Conservation (phyloP, 805 yeast genomes). For the Yueomyces sp. region DNA sequence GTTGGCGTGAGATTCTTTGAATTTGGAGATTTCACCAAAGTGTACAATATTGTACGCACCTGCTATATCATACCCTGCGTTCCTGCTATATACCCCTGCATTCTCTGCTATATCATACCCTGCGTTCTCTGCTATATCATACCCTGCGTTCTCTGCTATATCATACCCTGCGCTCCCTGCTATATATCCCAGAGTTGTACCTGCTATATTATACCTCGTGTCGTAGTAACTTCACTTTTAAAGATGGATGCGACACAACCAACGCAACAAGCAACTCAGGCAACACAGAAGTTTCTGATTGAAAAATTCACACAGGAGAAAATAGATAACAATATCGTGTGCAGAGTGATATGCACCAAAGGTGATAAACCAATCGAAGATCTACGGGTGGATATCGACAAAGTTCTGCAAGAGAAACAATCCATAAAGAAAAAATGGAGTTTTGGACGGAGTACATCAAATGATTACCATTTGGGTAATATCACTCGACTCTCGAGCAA, state of each 20-base stretch:
- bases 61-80: too few relatives aligned
- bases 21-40: too few relatives aligned
- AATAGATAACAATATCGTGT: slow-evolving; percentile 31
- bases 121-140: too few relatives aligned
- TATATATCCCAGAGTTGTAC: too few relatives aligned
- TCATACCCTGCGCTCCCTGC: too few relatives aligned
- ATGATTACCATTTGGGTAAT: slow-evolving; percentile 51
- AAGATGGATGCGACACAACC: slow-evolving; percentile 29
- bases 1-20: too few relatives aligned
- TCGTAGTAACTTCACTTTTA: background rate
- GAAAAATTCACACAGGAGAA: slow-evolving; percentile 27
- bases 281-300: slow-evolving; percentile 24
- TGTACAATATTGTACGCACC: too few relatives aligned
- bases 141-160: too few relatives aligned
- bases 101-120: too few relatives aligned
- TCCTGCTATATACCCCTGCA: too few relatives aligned
- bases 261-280: slow-evolving; percentile 32
- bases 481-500: slow-evolving; percentile 59
- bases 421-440: slow-evolving; percentile 38
- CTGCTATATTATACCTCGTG: too few relatives aligned
- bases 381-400: slow-evolving; percentile 25
- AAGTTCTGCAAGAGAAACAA: slow-evolving; percentile 12
- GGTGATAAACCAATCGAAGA: slow-evolving; percentile 40
- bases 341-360: slow-evolving; percentile 46
- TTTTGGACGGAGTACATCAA: slow-evolving; percentile 56